Evolutionary conservation across 2,329 filamentous ascomycete genomes (phyloP), one percentile per base, ranked within the genome.

Genomic region (Calonectria pteridis): DNA sequence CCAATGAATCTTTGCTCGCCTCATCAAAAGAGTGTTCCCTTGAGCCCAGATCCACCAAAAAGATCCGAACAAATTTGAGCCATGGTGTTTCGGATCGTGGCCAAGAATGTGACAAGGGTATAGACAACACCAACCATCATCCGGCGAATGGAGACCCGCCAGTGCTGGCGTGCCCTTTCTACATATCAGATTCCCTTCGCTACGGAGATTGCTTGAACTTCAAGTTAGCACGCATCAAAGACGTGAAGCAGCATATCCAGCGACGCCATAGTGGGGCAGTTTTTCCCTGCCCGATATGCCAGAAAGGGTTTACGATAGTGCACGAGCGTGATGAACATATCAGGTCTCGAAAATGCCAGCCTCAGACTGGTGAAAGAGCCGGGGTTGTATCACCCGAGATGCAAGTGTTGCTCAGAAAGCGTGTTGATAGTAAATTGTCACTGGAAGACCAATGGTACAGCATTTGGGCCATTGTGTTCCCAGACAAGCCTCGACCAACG

Each of bases 221-320:
- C 51, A 71, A 69, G 35, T 68, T 78, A n/a, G 69, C 62, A 1
- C 73, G 76, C 13, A 76, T 78, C 28, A 70, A 72, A 43, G 76
- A 78, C 35, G 76, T 78, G 53, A 78, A 77, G 53, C 76, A 77
- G 59, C 76, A 78, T 35, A 70, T 78, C 5, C 63, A 68, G 26
- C 72, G 76, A 16, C 64, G 66, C 18, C 76, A 78, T 40, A 55
- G 46, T 6, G 71, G 58, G 51, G 37, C 67, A 3, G 55, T 29
- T 1, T 69, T 68, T 35, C 76, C 73, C 55, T 78, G 76, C 59
- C 75, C 75, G 0, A 67, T 43, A 9, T 78, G 76, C 49, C 69
- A 33, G n/a, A 14, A 49, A 23, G 31, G 46, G 2, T 77, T 77
- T 33, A 3, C 49, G 0, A 72, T 63, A 4, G 26, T 51, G 3